Conservation (phyloP, 192 early-diverging fungal genomes). For the Gaertneriomyces semiglobifer region DNA sequence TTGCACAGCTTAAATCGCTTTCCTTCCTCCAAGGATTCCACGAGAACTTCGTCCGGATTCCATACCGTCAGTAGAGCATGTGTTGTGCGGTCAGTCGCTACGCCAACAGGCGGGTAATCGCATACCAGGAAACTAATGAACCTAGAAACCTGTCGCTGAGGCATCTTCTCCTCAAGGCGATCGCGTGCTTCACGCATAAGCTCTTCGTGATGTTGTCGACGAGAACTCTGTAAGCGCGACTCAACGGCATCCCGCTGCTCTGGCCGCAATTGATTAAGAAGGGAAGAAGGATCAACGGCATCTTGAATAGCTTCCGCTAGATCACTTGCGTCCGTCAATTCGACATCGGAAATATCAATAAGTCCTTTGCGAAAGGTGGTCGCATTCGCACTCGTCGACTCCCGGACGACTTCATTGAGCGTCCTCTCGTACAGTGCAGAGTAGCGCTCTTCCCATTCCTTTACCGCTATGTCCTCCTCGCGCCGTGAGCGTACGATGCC, state of each 20-base stretch:
- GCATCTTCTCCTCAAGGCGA: neutral
- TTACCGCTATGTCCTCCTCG: constrained; percentile 50
- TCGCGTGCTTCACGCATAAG: neutral
- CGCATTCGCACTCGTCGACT: neutral
- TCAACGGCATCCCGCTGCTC: neutral
- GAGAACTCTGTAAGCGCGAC: neutral
- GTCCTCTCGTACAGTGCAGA: neutral
- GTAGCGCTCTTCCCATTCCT: constrained; percentile 23
- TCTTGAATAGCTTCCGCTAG: neutral
- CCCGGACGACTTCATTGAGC: neutral
- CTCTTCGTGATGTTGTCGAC: neutral
- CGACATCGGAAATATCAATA: neutral
- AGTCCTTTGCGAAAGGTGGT: neutral
- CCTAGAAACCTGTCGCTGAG: constrained; percentile 33
- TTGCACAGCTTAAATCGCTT: constrained; percentile 42
- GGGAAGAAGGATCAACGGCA: neutral
- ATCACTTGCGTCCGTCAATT: neutral
- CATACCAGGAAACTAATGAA: constrained; percentile 51
- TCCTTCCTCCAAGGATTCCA: constrained; percentile 50
- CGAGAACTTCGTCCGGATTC: constrained; percentile 37
- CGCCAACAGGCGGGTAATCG: constrained; percentile 35
- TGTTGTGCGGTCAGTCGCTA: neutral
- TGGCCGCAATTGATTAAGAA: neutral
- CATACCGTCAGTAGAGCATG: constrained; percentile 50
- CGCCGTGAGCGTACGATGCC: constrained; percentile 40